These are phyloP conservation scores for Erodium maritimum DNA, from an alignment of 345 rosid genomes.

Conservation along the genomic window DNA sequence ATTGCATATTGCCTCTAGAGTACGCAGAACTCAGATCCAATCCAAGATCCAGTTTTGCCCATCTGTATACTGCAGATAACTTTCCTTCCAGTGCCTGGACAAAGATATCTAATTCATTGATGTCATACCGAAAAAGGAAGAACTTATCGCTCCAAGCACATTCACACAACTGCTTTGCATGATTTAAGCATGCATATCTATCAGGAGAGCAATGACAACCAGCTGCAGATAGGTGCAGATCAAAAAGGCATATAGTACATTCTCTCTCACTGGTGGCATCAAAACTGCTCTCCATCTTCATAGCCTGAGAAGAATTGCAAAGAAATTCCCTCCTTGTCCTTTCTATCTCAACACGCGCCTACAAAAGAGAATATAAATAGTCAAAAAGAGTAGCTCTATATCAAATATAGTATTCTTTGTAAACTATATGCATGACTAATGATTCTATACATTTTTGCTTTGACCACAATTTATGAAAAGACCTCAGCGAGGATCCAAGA, in stretches of 20 bases:
- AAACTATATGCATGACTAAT: too few species aligned
- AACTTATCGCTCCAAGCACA: slow-evolving; percentile 58
- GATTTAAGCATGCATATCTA: slow-evolving; percentile 80
- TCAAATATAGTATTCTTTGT: too few species aligned
- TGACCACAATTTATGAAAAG: background rate
- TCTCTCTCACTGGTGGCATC: slow-evolving; percentile 88
- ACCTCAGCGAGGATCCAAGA: too few species aligned
- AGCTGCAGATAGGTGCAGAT: slow-evolving; percentile 95
- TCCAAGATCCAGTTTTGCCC: slow-evolving; percentile 97
- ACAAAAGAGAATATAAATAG: slow-evolving; percentile 12
- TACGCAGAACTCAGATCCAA: slow-evolving; percentile 54
- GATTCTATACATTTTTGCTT: too few species aligned
- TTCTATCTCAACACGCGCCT: slow-evolving; percentile 81
- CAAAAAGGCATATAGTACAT: slow-evolving; percentile 78
- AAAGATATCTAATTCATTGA: slow-evolving; percentile 72
- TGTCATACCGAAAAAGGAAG: slow-evolving; percentile 80
- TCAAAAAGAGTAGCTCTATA: slow-evolving; percentile 6
- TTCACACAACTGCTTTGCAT: slow-evolving; percentile 72
- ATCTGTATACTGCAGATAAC: slow-evolving; percentile 83
- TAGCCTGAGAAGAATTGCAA: slow-evolving; percentile 43
- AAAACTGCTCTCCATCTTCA: slow-evolving; percentile 84
- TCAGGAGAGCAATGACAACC: slow-evolving; percentile 92
- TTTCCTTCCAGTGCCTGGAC: slow-evolving; percentile 96
- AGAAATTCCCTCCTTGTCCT: slow-evolving; percentile 49
- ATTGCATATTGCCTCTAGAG: slow-evolving; percentile 29